Base-by-base conservation (phyloP, 495 filamentous ascomycete species). In the Peziza echinospora region DNA sequence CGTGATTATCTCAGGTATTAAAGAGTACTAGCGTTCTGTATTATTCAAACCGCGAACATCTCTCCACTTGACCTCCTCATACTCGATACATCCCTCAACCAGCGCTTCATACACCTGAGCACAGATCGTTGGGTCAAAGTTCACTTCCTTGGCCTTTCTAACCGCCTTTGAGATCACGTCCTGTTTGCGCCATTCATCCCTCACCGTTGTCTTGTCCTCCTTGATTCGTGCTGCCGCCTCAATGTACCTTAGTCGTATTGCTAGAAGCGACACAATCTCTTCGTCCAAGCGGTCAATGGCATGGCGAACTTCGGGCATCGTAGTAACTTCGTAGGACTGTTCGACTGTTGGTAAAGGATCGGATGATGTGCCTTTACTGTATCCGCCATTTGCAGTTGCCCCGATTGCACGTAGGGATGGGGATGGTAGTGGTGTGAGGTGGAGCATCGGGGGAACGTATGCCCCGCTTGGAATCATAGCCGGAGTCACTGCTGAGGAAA, bases 201-300 rank as follows among this genome's bases (percentile, higher is more conserved):
- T 49, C 8, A 60, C 57, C 8, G 47, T 43, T 3, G 41, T 42
- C 5, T 53, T 50, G 5, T 17, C 42, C 1, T 56, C 55, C 40
- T 60, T 60, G 45, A 60, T 60, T 21, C 57, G 44, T 24, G 56
- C 56, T 1, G 57, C 57, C 0, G 57, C 57, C 41, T 60, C 57
- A 34, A 60, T 60, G 48, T 49, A 60, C 13, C 57, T 53, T 50
- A 59, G 55, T 17, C 57, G 53, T 9, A 26, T 42, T 53, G 56
- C 57, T 5, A 60, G 46, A 8, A 60, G 47, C 1, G 50, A 43
- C 17, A 60, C 57, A 21, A 60, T 60, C 24, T 58, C 49, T 3
- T 49, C 45, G 40, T 60, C 57, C 4, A 60, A 50, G 17, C 48
- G 46, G 23, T 60, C 57, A 23, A 60, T 60, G 7, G 43, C 57